Conservation (phyloP, 352 stramenopile genomes). For the Phytophthora pisi region DNA sequence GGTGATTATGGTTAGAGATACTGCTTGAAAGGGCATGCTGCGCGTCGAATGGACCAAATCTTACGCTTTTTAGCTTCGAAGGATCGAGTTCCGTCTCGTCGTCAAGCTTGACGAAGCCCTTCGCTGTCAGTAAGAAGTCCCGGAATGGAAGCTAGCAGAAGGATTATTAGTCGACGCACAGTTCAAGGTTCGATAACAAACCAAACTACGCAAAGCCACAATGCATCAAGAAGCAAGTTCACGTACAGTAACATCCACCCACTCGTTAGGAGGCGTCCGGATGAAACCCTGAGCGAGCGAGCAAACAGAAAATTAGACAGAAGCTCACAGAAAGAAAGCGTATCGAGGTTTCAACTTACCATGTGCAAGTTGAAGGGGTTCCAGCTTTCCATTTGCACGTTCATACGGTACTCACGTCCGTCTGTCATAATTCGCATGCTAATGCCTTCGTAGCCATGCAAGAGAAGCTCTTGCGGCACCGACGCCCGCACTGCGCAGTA, state of each 20-base stretch:
- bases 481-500: slow-evolving; percentile 81
- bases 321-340: neutral
- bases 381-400: slow-evolving; percentile 87
- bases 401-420: slow-evolving; percentile 84
- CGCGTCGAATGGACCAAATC: neutral
- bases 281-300: slow-evolving; percentile 69
- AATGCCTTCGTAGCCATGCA: slow-evolving; percentile 86
- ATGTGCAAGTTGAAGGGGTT: slow-evolving; percentile 90
- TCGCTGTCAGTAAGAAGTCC: slow-evolving; percentile 83
- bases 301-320: slow-evolving; percentile 3
- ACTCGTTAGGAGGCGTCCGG: slow-evolving; percentile 76
- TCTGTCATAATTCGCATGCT: slow-evolving; percentile 89
- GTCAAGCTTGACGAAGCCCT: slow-evolving; percentile 84
- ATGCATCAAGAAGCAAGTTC: slow-evolving; percentile 1
- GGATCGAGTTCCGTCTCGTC: slow-evolving; percentile 78
- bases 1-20: neutral
- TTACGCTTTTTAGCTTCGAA: slow-evolving; percentile 76
- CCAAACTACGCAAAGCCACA: too few relatives aligned
- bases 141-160: slow-evolving; percentile 65
- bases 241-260: slow-evolving; percentile 81
- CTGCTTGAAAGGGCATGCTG: neutral
- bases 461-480: slow-evolving; percentile 53
- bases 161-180: too few relatives aligned
- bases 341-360: slow-evolving; percentile 35
- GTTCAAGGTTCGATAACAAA: too few relatives aligned